Conservation (phyloP, 192 early-diverging fungal species). For the Allomyces javanicus region DNA sequence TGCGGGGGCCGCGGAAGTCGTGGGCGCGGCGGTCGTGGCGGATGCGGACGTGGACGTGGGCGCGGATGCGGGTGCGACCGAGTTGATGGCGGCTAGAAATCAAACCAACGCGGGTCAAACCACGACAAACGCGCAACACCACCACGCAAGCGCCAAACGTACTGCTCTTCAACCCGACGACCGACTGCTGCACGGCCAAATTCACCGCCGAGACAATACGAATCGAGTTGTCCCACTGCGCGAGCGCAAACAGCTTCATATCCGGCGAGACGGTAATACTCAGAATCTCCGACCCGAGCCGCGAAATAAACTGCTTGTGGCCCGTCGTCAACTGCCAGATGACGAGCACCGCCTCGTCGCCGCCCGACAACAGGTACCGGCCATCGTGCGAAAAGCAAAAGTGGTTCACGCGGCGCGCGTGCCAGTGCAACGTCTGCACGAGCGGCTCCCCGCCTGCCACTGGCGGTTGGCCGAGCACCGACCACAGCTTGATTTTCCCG, state of each 20-base stretch:
- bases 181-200: slow-evolving; percentile 30
- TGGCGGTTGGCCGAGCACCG: background rate
- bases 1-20: background rate
- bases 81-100: too few species aligned
- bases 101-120: too few species aligned
- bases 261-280: slow-evolving; percentile 51
- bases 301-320: slow-evolving; percentile 51
- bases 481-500: slow-evolving; percentile 56
- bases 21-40: background rate
- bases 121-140: too few species aligned
- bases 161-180: slow-evolving; percentile 52
- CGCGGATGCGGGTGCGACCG: too few species aligned
- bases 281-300: slow-evolving; percentile 52
- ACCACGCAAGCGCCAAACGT: background rate
- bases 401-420: slow-evolving; percentile 51
- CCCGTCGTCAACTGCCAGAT: slow-evolving; percentile 67
- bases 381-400: slow-evolving; percentile 54
- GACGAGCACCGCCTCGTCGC: slow-evolving; percentile 65
- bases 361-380: slow-evolving; percentile 65
- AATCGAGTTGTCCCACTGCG: slow-evolving; percentile 55
- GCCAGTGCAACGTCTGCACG: slow-evolving; percentile 55
- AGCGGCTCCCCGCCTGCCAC: slow-evolving; percentile 20
- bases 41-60: background rate
- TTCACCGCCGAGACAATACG: slow-evolving; percentile 42
- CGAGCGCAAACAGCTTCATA: slow-evolving; percentile 45